Evolutionary conservation across 140 eudicot species (phyloP), one percentile per base, ranked within the genome.

Genomic region (Ambrosia hybrid): DNA sequence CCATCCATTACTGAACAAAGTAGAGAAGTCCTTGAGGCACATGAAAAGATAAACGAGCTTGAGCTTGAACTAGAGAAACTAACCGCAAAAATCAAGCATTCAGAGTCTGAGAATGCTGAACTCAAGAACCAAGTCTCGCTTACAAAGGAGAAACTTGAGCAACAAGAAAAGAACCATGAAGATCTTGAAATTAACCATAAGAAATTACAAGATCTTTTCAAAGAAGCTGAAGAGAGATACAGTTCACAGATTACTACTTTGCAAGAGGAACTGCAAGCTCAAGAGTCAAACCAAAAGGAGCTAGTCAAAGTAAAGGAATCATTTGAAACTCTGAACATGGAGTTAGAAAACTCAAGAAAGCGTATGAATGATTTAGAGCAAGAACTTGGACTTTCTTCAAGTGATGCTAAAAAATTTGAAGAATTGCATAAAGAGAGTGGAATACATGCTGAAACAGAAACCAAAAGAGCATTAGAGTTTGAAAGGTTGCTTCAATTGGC

Each of bases 361-460:
- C 89, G 78, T 72, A 76, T 88, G 70, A 76, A 65, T 56, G 95
- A 80, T 66, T 71, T 88, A 48, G 97, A 88, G 60, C 86, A 80
- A 58, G 85, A 88, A 61, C 75, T 91, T 15, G 83, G 89, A 53
- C 70, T 70, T 57, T 91, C 96, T 2, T 65, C 84, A 45, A 68
- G 74, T 16, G 97, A 95, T 21, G 88, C 92, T 12, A 77, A 73
- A 34, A 92, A 83, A 73, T 89, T 79, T 34, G 95, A 92, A 81
- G 96, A 92, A 78, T 71, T 92, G 72, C 98, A 92, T 76, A 86
- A 81, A 65, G 74, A 92, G 66, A 92, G 95, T 5, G 95, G 91
- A 12, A 78, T 86, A 15, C 87, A 65, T 68, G 98, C 98, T 17
- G 98, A 92, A 79, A 81, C 83, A 3, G 98, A 92, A 81, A 78